Evolutionary conservation across 2,329 filamentous ascomycete genomes (phyloP).

Genomic region (Conoideocrella luteorostrata): DNA sequence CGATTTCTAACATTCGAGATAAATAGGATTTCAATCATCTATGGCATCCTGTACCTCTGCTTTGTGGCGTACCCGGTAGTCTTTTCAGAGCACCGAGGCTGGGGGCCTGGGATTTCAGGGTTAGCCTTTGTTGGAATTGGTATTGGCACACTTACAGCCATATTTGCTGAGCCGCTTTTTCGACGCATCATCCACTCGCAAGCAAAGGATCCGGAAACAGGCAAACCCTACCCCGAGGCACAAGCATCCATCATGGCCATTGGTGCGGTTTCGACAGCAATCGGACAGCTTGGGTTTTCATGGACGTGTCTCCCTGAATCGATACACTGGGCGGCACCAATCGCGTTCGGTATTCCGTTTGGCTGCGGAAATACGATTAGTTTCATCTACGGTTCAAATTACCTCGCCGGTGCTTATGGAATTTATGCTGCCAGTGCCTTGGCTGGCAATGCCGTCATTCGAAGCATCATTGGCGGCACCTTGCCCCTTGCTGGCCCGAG

Average conservation of each 20-base stretch:
- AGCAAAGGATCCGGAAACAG: conserved; percentile 66
- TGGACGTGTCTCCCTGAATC: conserved; percentile 76
- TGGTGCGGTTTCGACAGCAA: conserved; percentile 64
- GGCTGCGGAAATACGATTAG: conserved; percentile 69
- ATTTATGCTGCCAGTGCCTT: conserved; percentile 78
- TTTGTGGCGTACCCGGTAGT: conserved; percentile 89
- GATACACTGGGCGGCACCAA: conserved; percentile 77
- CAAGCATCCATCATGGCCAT: conserved; percentile 76
- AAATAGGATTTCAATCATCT: conserved; percentile 70
- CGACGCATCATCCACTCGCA: conserved; percentile 73
- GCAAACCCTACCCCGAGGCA: conserved; percentile 68
- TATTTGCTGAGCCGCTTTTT: conserved; percentile 63
- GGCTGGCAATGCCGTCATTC: conserved; percentile 70
- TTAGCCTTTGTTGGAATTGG: conserved; percentile 70
- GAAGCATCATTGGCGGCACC: conserved; percentile 68
- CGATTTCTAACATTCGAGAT: neutral
- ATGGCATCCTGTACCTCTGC: conserved; percentile 81
- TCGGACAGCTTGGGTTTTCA: conserved; percentile 79
- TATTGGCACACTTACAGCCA: conserved; percentile 55
- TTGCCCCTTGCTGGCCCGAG: conserved; percentile 67
- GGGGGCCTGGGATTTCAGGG: conserved; percentile 66
- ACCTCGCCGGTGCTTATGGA: conserved; percentile 70
- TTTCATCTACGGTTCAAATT: conserved; percentile 79
- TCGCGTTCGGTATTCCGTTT: conserved; percentile 73
- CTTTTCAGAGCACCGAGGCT: conserved; percentile 68